These are phyloP conservation scores for Crataegus laevigata DNA, from an alignment of 306 rosid genomes.

Conservation along the genomic window DNA sequence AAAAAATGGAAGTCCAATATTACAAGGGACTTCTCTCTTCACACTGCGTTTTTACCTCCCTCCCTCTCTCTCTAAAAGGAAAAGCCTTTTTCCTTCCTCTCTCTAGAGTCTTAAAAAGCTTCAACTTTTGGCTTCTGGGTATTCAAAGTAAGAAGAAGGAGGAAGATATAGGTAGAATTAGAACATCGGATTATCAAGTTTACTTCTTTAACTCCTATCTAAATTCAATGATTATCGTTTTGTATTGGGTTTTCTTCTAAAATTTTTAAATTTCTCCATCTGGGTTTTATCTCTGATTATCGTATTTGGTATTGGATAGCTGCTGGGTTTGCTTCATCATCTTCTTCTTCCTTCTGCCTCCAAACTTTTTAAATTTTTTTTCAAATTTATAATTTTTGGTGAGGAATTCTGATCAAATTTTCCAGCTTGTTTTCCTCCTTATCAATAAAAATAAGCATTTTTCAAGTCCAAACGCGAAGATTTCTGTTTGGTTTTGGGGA, in stretches of 20 bases:
- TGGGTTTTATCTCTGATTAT: not conserved
- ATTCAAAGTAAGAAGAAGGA: not conserved
- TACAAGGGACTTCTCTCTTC: conserved; percentile 17
- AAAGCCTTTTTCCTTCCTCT: conserved; percentile 10
- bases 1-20: not conserved
- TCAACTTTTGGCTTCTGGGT: conserved; percentile 13
- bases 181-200: not conserved
- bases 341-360: not conserved
- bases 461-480: not conserved
- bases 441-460: not conserved
- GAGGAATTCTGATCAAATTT: not conserved
- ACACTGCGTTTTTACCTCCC: conserved; percentile 21
- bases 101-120: not conserved
- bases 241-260: not conserved
- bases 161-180: conserved; percentile 36
- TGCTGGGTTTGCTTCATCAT: not conserved
- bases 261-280: not conserved
- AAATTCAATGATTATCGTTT: not conserved
- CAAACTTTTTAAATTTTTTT: not conserved
- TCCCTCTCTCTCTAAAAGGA: conserved; percentile 13
- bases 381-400: not conserved
- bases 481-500: conserved; percentile 16
- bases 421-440: not conserved
- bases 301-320: not conserved
- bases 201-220: not conserved